Conservation (phyloP, 768 basidiomycete species). For the Astraeus odoratus region DNA sequence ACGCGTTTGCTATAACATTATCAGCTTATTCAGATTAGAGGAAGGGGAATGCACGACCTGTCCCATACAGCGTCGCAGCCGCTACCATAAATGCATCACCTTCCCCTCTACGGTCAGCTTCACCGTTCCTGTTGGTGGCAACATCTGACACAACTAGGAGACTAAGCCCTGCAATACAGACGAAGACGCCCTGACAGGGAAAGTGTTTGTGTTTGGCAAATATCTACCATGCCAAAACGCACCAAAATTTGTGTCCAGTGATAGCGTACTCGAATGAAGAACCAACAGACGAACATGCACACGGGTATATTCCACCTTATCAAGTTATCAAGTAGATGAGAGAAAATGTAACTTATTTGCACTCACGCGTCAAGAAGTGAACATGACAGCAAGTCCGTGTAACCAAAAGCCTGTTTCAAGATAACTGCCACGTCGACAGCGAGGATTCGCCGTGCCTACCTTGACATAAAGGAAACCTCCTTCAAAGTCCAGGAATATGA, state of each 20-base stretch:
- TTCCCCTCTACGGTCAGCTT: slow-evolving; percentile 51
- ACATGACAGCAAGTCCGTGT: slow-evolving; percentile 73
- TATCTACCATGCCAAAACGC: slow-evolving; percentile 10
- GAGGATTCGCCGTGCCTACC: slow-evolving; percentile 22
- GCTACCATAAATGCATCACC: slow-evolving; percentile 81
- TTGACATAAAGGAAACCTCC: slow-evolving; percentile 76
- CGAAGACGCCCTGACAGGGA: slow-evolving; percentile 48
- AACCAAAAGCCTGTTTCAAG: slow-evolving; percentile 56
- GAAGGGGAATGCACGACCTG: slow-evolving; percentile 42
- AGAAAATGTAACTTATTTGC: not conserved
- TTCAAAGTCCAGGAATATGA: slow-evolving; percentile 72
- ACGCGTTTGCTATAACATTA: slow-evolving; percentile 61
- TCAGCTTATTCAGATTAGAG: not conserved
- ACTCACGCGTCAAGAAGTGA: slow-evolving; percentile 76
- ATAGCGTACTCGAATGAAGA: slow-evolving; percentile 66
- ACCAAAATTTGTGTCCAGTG: slow-evolving; percentile 74
- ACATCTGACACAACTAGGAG: slow-evolving; percentile 70
- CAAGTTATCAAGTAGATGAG: not conserved
- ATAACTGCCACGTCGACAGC: not conserved
- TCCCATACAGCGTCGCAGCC: slow-evolving; percentile 72
- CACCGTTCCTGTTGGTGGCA: slow-evolving; percentile 62
- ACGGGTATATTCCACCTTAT: slow-evolving; percentile 76
- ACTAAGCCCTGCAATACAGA: slow-evolving; percentile 64
- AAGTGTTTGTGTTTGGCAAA: too few species aligned
- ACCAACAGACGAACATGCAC: slow-evolving; percentile 67